Conservation (phyloP, 305 asterid genomes). For the Nicotiana rustica region DNA sequence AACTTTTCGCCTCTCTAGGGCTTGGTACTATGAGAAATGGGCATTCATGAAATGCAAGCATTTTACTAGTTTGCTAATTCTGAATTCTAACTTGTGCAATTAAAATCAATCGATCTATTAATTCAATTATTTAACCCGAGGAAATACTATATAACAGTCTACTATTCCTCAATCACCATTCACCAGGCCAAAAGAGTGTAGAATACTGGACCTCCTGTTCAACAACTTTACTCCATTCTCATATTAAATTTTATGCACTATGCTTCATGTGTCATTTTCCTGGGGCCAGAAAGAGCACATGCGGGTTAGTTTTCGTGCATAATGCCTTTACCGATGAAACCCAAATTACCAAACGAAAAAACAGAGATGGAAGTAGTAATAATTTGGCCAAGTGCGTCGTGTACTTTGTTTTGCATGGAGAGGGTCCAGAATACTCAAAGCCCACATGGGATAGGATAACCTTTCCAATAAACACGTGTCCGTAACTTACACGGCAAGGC, state of each 20-base stretch:
- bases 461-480: slow-evolving; percentile 55
- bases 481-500: slow-evolving; percentile 75
- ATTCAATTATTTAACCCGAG: too few species aligned
- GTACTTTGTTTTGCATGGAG: slow-evolving; percentile 43
- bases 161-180: too few species aligned
- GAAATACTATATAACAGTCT: too few species aligned
- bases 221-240: background rate
- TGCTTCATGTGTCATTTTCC: background rate
- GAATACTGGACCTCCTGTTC: background rate
- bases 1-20: too few species aligned
- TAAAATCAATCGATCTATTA: too few species aligned
- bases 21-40: too few species aligned
- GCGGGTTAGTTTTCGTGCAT: background rate
- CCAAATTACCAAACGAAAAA: slow-evolving; percentile 32
- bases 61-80: too few species aligned
- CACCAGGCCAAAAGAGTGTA: too few species aligned
- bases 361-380: slow-evolving; percentile 23
- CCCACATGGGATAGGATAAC: slow-evolving; percentile 49
- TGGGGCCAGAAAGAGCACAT: background rate
- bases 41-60: too few species aligned
- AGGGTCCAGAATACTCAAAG: slow-evolving; percentile 34
- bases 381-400: slow-evolving; percentile 19
- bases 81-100: too few species aligned
- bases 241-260: background rate
- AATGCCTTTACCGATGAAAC: slow-evolving; percentile 1